These are phyloP conservation scores for Suillus subaureus DNA, from an alignment of 768 basidiomycete species.

Conservation along the genomic window DNA sequence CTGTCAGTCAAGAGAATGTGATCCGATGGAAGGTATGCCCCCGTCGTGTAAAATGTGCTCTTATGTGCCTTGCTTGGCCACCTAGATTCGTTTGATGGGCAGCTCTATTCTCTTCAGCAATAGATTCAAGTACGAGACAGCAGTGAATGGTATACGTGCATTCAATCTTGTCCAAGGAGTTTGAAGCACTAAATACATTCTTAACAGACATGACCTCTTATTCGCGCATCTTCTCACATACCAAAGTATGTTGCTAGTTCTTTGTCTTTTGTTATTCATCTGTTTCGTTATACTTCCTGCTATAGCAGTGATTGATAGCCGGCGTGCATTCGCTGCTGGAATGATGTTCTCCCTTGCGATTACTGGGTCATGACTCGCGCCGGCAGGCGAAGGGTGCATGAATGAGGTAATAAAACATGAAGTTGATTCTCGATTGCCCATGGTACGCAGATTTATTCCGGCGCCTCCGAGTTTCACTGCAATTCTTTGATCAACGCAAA, in stretches of 20 bases:
- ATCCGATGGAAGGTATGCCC: neutral
- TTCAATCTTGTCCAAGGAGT: slow-evolving; percentile 3
- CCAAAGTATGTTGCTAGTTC: slow-evolving; percentile 55
- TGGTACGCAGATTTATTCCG: slow-evolving; percentile 67
- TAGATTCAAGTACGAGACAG: no score
- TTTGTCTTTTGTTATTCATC: neutral
- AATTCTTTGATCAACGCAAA: slow-evolving; percentile 45
- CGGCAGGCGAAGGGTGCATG: slow-evolving; percentile 65
- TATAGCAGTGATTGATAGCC: slow-evolving; percentile 48
- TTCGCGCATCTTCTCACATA: slow-evolving; percentile 56
- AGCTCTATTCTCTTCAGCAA: no score
- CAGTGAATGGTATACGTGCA: slow-evolving; percentile 41
- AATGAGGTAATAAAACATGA: slow-evolving; percentile 63
- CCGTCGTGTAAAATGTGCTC: no score
- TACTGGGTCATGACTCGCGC: slow-evolving; percentile 90
- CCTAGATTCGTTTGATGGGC: no score
- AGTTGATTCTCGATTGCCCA: neutral
- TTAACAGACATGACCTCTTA: slow-evolving; percentile 71
- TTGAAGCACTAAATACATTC: slow-evolving; percentile 5
- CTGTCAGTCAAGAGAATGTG: neutral
- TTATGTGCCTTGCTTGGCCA: no score
- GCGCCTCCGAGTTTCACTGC: slow-evolving; percentile 66
- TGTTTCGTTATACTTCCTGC: slow-evolving; percentile 48
- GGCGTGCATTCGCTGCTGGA: slow-evolving; percentile 78
- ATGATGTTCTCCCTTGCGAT: slow-evolving; percentile 86